Evolutionary conservation across 179 eudicot species (phyloP).

Genomic region (Heliamphora pulchella): DNA sequence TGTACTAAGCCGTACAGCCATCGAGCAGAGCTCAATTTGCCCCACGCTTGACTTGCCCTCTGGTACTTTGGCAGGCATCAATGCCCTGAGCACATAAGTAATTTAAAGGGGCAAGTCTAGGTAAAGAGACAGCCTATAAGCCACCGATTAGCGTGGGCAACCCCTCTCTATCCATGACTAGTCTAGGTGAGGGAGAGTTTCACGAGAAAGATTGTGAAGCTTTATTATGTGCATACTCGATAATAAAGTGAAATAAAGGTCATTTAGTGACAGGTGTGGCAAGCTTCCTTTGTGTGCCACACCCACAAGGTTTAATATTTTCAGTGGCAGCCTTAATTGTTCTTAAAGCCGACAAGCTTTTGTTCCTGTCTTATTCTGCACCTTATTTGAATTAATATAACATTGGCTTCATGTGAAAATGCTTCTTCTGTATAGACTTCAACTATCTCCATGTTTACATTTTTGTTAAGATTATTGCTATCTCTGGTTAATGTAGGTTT

Average conservation of each 20-base stretch:
- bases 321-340: not conserved
- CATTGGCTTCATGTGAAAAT: not conserved
- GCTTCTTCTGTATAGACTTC: not conserved
- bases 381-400: not conserved
- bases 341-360: not conserved
- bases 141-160: too few species aligned
- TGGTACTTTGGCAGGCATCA: too few species aligned
- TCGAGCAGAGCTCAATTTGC: too few species aligned
- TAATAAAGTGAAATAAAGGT: not conserved
- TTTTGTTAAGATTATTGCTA: not conserved
- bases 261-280: not conserved
- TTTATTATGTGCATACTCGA: not conserved
- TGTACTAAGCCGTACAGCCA: too few species aligned
- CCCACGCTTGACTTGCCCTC: too few species aligned
- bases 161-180: too few species aligned
- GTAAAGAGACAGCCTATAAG: too few species aligned
- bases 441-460: not conserved
- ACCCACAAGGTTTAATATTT: not conserved
- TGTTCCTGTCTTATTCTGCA: not conserved
- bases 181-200: not conserved
- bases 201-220: not conserved
- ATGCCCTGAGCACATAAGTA: too few species aligned
- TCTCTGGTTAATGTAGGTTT: conserved; percentile 39
- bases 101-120: too few species aligned
- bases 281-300: not conserved